These are phyloP conservation scores for Apiospora phragmitis DNA, from an alignment of 2,329 filamentous ascomycete species.

Conservation along the genomic window DNA sequence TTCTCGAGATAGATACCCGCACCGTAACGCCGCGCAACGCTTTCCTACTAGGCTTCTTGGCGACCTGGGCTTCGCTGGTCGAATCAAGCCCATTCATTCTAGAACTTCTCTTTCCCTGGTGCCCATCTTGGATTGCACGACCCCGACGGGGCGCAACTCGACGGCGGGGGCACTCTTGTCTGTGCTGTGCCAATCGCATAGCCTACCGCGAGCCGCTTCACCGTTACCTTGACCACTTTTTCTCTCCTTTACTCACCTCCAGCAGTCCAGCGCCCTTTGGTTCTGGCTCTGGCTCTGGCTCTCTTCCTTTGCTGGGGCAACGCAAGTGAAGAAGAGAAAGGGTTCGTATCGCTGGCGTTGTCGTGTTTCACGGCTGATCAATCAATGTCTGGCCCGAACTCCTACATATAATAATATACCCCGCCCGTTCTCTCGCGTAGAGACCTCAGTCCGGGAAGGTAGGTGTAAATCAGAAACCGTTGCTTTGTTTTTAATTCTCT, in stretches of 20 bases:
- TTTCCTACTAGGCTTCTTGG: too few species aligned
- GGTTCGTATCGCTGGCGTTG: neutral
- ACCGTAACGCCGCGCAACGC: too few species aligned
- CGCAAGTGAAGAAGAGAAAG: neutral
- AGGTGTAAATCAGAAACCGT: neutral
- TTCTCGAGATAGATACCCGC: too few species aligned
- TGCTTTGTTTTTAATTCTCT: neutral
- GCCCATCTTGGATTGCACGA: too few species aligned
- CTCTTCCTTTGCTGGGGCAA: neutral
- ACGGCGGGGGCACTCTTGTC: neutral
- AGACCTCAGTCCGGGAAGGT: neutral
- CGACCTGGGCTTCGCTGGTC: too few species aligned
- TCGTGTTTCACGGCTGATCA: neutral
- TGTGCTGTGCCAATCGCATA: neutral
- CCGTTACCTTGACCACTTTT: conserved; percentile 1
- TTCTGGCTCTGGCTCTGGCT: neutral
- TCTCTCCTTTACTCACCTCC: neutral
- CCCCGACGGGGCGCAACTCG: too few species aligned
- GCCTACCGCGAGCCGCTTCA: neutral
- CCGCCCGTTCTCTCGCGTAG: neutral
- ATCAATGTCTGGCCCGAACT: neutral
- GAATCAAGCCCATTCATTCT: too few species aligned
- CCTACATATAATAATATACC: neutral
- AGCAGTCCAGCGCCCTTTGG: too few species aligned
- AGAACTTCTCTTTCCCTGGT: too few species aligned